These are phyloP conservation scores for Leucosporidium scottii DNA, from an alignment of 768 basidiomycete genomes.

Conservation along the genomic window DNA sequence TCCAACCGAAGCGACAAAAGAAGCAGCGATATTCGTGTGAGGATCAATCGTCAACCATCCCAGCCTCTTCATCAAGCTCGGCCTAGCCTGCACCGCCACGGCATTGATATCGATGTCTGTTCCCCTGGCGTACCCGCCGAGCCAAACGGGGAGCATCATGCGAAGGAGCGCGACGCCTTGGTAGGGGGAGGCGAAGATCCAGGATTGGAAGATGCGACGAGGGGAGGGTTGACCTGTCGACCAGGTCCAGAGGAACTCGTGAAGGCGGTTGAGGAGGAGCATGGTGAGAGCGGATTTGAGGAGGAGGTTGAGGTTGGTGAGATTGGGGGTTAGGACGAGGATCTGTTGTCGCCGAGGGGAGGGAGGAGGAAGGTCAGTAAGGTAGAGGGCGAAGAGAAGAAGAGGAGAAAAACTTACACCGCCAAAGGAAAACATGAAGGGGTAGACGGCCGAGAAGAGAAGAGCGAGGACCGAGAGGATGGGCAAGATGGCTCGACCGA, in stretches of 20 bases:
- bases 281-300: slow-evolving; percentile 27
- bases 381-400: background rate
- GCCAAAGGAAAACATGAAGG: slow-evolving; percentile 32
- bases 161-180: slow-evolving; percentile 27
- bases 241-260: slow-evolving; percentile 26
- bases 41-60: slow-evolving; percentile 25
- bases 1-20: slow-evolving; percentile 22
- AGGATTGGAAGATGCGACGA: slow-evolving; percentile 22
- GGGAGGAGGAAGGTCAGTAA: background rate
- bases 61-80: slow-evolving; percentile 11
- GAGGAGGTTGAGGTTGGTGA: slow-evolving; percentile 18
- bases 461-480: slow-evolving; percentile 18
- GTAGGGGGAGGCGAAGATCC: slow-evolving; percentile 32
- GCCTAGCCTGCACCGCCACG: slow-evolving; percentile 13
- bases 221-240: slow-evolving; percentile 25
- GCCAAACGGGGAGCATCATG: slow-evolving; percentile 19
- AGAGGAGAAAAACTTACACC: slow-evolving; percentile 14
- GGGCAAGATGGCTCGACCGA: slow-evolving; percentile 22
- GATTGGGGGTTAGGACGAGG: slow-evolving; percentile 29
- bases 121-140: slow-evolving; percentile 27
- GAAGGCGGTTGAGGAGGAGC: slow-evolving; percentile 23
- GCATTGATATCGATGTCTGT: slow-evolving; percentile 29
- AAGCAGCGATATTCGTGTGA: slow-evolving; percentile 15
- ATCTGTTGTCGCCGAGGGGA: slow-evolving; percentile 16
- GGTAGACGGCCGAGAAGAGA: slow-evolving; percentile 27